Percentiles rank a stretch among this genome's conserved stretches.
Conservation (phyloP, 768 basidiomycete species). For the Candolleomyces efflorescens region DNA sequence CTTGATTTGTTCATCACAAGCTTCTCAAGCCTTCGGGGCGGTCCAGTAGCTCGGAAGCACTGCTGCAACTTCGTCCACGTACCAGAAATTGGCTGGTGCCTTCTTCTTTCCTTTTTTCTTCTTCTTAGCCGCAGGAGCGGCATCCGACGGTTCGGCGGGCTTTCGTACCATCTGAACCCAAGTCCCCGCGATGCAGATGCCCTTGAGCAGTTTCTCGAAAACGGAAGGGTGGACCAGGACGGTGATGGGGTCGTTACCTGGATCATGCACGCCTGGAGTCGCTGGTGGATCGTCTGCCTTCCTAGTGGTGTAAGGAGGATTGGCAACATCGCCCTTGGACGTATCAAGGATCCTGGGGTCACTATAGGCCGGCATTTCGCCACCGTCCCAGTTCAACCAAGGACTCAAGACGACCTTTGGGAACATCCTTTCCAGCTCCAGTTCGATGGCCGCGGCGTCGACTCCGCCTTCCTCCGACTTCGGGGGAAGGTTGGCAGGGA, state of each 20-base stretch:
- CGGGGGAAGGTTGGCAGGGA: constrained; percentile 21
- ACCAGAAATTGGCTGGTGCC: constrained; percentile 33
- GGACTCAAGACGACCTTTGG: constrained; percentile 35
- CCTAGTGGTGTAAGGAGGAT: constrained; percentile 3
- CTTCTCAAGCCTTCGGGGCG: not conserved
- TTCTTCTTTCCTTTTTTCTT: constrained; percentile 35
- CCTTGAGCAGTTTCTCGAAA: constrained; percentile 30
- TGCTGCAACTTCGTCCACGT: constrained; percentile 36
- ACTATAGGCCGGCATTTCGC: constrained; percentile 29
- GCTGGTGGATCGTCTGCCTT: constrained; percentile 5
- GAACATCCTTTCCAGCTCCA: constrained; percentile 31
- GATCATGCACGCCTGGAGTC: constrained; percentile 39
- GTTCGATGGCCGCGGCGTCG: constrained; percentile 25
- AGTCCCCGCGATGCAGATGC: constrained; percentile 60
- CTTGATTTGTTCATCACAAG: not conserved
- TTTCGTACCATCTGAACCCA: constrained; percentile 63
- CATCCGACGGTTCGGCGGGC: constrained; percentile 14
- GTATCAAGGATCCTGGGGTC: constrained; percentile 32
- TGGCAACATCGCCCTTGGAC: constrained; percentile 28
- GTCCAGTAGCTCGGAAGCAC: constrained; percentile 37
- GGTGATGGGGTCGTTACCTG: constrained; percentile 53
- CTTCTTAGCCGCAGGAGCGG: constrained; percentile 22
- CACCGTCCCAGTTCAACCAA: constrained; percentile 39
- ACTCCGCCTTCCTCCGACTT: constrained; percentile 18
- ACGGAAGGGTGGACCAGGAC: constrained; percentile 48